Evolutionary conservation across 176 grass and related monocot species (phyloP).

Genomic region (Calamus simplicifolius): DNA sequence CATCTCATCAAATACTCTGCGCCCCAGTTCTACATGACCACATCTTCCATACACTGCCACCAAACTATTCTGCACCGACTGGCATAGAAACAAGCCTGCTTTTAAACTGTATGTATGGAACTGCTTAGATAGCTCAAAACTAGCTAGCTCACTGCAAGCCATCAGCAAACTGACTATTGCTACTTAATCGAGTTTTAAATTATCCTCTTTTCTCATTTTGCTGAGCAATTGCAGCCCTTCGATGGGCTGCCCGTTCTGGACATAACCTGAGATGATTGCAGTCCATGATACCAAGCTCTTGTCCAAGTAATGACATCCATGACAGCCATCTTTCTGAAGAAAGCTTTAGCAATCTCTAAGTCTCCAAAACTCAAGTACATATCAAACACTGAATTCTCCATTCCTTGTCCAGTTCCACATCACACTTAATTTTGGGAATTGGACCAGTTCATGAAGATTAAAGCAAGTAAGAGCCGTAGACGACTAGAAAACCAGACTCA

Average conservation of each 20-base stretch:
- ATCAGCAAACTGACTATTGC: conserved; percentile 46
- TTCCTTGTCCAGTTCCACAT: no score
- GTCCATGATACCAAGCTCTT: conserved; percentile 80
- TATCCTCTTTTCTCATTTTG: conserved; percentile 42
- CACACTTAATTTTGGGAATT: no score
- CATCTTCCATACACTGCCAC: conserved; percentile 72
- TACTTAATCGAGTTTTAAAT: conserved; percentile 41
- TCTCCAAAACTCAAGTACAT: conserved; percentile 50
- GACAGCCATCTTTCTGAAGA: conserved; percentile 36
- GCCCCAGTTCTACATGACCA: conserved; percentile 40
- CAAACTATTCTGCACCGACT: conserved; percentile 47
- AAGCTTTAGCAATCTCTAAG: conserved; percentile 29
- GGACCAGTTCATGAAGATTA: no score
- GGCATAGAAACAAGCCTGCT: conserved; percentile 45
- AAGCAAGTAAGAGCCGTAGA: no score
- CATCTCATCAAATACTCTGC: conserved; percentile 57
- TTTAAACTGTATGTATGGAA: conserved; percentile 59
- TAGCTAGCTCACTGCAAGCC: conserved; percentile 45
- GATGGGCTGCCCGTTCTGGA: conserved; percentile 42
- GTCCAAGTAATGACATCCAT: conserved; percentile 62
- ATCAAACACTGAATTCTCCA: conserved; percentile 41
- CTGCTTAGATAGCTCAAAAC: conserved; percentile 42
- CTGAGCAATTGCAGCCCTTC: conserved; percentile 50
- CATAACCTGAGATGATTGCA: conserved; percentile 47
- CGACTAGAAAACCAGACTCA: no score